Conservation (phyloP, 2,329 filamentous ascomycete genomes). For the Neopestalotiopsis rosae region DNA sequence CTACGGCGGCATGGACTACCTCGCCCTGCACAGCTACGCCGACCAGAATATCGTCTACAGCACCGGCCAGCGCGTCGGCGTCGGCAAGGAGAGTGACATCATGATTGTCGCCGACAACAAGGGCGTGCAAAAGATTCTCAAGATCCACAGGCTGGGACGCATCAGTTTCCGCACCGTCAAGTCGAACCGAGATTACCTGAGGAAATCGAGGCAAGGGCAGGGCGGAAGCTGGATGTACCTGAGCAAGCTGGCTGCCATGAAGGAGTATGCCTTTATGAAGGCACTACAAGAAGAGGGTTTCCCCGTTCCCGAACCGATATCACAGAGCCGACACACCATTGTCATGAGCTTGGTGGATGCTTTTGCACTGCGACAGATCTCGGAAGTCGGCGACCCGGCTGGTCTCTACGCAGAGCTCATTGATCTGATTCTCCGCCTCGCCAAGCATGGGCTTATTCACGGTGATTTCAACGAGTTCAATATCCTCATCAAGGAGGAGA, state of each 20-base stretch:
- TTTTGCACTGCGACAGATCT: conserved; percentile 88
- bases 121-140: conserved; percentile 82
- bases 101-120: conserved; percentile 85
- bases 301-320: conserved; percentile 84
- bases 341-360: conserved; percentile 95
- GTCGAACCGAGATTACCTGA: conserved; percentile 92
- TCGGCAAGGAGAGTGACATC: conserved; percentile 98
- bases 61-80: conserved; percentile 91
- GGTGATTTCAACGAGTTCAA: conserved; percentile 99
- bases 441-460: conserved; percentile 88
- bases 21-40: conserved; percentile 90
- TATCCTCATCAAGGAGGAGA: conserved; percentile 84
- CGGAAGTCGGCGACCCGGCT: conserved; percentile 81
- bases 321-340: conserved; percentile 92
- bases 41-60: conserved; percentile 83
- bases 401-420: conserved; percentile 92
- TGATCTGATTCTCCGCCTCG: conserved; percentile 81
- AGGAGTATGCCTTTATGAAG: conserved; percentile 94
- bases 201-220: conserved; percentile 59
- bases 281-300: conserved; percentile 84
- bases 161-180: conserved; percentile 98
- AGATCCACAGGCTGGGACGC: conserved; percentile 93
- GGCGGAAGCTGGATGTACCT: conserved; percentile 98
- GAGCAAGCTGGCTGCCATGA: conserved; percentile 87
- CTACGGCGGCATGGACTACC: conserved; percentile 95